A percentile compares a stretch with the other conserved stretches of the same genome.
phyloP scores from a whole-genome alignment of 192 early-diverging fungal genomes.

The Allomyces javanicus region DNA sequence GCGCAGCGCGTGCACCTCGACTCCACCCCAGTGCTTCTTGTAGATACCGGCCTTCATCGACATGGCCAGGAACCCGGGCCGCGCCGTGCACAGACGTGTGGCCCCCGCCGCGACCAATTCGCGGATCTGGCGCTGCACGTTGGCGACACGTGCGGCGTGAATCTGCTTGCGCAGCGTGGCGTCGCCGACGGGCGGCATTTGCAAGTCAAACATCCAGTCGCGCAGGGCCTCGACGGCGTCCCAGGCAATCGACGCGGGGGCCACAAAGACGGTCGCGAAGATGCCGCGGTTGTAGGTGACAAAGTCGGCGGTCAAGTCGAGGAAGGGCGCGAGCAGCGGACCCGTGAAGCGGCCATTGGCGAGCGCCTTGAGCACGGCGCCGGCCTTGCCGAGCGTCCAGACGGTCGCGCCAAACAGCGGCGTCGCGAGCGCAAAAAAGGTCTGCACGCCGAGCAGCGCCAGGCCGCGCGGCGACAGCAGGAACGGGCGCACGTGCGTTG shows the following conservation, averaged over 20 bases:
- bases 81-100: slow-evolving; percentile 16
- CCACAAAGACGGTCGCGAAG: neutral
- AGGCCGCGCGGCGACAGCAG: too few species aligned
- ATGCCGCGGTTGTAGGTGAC: neutral
- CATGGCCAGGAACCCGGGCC: slow-evolving; percentile 13
- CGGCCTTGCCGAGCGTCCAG: neutral
- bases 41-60: neutral
- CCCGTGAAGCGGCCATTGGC: neutral
- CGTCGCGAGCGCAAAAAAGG: neutral
- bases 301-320: neutral
- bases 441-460: neutral
- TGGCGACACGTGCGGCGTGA: neutral
- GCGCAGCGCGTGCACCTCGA: slow-evolving; percentile 6
- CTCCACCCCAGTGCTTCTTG: slow-evolving; percentile 4
- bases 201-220: neutral
- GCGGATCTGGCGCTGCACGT: neutral
- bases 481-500: too few species aligned
- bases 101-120: neutral
- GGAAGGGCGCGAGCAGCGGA: neutral
- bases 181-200: neutral
- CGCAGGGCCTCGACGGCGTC: neutral
- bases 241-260: neutral
- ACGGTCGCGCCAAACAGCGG: neutral
- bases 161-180: neutral
- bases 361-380: neutral